phyloP scores from a whole-genome alignment of 495 filamentous ascomycete genomes.

The Aspergillus egyptiacus region DNA sequence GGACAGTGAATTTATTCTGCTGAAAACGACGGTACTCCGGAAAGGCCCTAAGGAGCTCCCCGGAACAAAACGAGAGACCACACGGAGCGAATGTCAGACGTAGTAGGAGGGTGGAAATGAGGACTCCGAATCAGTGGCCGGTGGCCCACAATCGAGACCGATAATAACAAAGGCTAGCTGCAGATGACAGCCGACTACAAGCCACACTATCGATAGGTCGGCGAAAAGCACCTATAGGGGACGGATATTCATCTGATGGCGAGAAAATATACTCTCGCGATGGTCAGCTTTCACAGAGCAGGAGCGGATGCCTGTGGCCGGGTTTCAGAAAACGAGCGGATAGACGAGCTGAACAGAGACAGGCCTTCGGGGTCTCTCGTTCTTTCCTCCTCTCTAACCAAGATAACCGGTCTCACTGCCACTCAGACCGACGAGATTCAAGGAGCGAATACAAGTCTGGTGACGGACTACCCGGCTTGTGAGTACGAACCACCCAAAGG shows the following conservation, averaged over 20 bases:
- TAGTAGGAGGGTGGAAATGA: conserved; percentile 23
- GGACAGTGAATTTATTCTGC: conserved; percentile 44
- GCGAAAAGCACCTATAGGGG: conserved; percentile 23
- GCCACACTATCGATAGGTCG: conserved; percentile 23
- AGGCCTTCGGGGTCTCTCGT: conserved; percentile 23
- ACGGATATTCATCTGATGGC: conserved; percentile 19
- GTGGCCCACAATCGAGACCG: conserved; percentile 23
- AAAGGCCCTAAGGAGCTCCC: conserved; percentile 31
- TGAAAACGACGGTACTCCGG: conserved; percentile 34
- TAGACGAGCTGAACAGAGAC: conserved; percentile 16
- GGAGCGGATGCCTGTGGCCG: conserved; percentile 9
- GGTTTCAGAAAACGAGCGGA: conserved; percentile 15
- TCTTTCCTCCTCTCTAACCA: conserved; percentile 8
- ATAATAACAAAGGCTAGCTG: conserved; percentile 34
- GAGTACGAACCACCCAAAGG: conserved; percentile 28
- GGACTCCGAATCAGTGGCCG: conserved; percentile 36
- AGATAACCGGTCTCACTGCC: conserved; percentile 13
- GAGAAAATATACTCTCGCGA: conserved; percentile 3
- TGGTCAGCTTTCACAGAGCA: conserved; percentile 10
- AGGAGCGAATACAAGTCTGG: conserved; percentile 14
- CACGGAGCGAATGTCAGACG: conserved; percentile 34
- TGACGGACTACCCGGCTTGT: conserved; percentile 31
- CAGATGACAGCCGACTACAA: conserved; percentile 27
- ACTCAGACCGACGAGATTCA: conserved; percentile 7
- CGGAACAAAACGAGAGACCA: conserved; percentile 45